Conservation (phyloP, 2,329 filamentous ascomycete species). For the Drechslerella dactyloides region DNA sequence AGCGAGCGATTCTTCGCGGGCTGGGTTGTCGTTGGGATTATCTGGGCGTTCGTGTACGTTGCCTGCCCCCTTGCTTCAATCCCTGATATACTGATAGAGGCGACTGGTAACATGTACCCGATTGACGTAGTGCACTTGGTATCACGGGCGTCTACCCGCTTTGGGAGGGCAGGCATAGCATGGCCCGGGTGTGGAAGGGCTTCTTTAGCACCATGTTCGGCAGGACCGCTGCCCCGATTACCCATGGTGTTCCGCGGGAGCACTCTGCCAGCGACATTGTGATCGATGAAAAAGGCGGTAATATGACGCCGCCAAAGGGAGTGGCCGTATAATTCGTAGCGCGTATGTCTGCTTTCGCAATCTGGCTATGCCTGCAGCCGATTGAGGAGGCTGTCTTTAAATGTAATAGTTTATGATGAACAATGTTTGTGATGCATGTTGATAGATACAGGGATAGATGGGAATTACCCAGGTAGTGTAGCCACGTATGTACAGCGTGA, state of each 20-base stretch:
- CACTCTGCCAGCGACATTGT: constrained; percentile 21
- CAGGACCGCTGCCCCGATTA: constrained; percentile 18
- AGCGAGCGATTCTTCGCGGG: constrained; percentile 81
- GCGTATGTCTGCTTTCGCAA: no score
- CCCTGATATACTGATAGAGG: background rate
- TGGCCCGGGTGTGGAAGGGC: constrained; percentile 57
- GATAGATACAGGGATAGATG: no score
- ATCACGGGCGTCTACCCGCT: constrained; percentile 80
- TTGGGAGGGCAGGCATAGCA: constrained; percentile 76
- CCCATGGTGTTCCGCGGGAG: constrained; percentile 46
- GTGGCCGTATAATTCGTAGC: constrained; percentile 17
- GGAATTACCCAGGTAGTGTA: no score
- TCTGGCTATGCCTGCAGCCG: no score
- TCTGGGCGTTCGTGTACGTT: constrained; percentile 73
- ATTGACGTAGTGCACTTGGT: constrained; percentile 35
- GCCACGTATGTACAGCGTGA: no score
- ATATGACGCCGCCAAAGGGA: constrained; percentile 14
- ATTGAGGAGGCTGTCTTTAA: no score
- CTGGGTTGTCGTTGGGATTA: constrained; percentile 76
- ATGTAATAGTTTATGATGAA: no score
- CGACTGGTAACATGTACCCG: background rate
- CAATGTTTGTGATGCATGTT: no score
- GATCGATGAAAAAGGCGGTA: constrained; percentile 29
- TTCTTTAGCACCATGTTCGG: constrained; percentile 35
- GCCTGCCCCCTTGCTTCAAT: background rate